phyloP scores from a whole-genome alignment of 83 land plant genomes.

The Diphasiastrum complanatum region DNA sequence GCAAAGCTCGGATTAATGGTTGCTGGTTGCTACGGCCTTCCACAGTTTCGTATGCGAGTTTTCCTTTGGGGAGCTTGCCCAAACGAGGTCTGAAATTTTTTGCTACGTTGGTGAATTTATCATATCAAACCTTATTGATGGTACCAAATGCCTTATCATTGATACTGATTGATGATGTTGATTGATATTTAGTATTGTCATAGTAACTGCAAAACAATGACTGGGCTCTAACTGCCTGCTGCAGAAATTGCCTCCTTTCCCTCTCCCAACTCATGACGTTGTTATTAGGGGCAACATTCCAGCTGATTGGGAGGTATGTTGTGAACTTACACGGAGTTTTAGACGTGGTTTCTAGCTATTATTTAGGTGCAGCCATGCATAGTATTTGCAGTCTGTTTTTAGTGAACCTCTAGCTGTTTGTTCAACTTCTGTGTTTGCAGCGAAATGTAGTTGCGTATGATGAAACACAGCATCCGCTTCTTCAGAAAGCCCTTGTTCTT shows the following conservation, averaged over 20 bases:
- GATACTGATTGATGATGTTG: too few species aligned
- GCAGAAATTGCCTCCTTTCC: slow-evolving; percentile 82
- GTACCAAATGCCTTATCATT: too few species aligned
- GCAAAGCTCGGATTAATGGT: slow-evolving; percentile 89
- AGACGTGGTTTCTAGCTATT: background rate
- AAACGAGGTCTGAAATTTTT: slow-evolving; percentile 47
- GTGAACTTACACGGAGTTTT: too few species aligned
- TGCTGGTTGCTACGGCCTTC: slow-evolving; percentile 97
- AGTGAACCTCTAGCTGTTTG: background rate
- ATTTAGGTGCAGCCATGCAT: background rate
- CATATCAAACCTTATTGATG: too few species aligned
- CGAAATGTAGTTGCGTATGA: slow-evolving; percentile 74
- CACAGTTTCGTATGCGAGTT: slow-evolving; percentile 88
- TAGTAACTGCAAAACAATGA: background rate
- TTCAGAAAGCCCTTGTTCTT: slow-evolving; percentile 54
- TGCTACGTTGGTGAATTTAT: too few species aligned
- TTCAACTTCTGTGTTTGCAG: slow-evolving; percentile 33
- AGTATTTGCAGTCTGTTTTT: too few species aligned
- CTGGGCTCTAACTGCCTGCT: background rate
- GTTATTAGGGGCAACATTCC: slow-evolving; percentile 58
- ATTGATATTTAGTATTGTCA: background rate
- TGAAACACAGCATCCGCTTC: slow-evolving; percentile 37
- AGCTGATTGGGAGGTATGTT: slow-evolving; percentile 89
- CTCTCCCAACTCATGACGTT: slow-evolving; percentile 84
- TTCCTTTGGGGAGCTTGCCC: slow-evolving; percentile 93